These are phyloP conservation scores for Glycine latifolia DNA, from an alignment of 306 rosid species.

Conservation along the genomic window DNA sequence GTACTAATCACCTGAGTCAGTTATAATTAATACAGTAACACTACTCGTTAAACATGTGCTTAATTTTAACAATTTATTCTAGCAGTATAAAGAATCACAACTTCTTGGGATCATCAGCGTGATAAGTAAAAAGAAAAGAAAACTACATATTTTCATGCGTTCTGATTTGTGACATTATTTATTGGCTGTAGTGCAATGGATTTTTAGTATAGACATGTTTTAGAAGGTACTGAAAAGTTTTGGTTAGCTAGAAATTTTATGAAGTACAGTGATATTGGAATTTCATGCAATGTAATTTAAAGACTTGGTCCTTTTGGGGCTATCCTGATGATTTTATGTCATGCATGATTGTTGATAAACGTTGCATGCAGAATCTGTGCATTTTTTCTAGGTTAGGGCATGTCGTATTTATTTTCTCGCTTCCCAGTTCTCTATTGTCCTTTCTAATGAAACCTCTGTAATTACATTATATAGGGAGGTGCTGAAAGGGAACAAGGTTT, in stretches of 20 bases:
- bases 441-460: constrained; percentile 31
- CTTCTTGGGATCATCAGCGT: constrained; percentile 15
- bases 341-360: constrained; percentile 9
- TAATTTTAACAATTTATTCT: background rate
- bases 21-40: constrained; percentile 14
- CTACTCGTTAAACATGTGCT: constrained; percentile 8
- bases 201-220: constrained; percentile 28
- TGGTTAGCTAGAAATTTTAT: constrained; percentile 25
- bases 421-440: constrained; percentile 25
- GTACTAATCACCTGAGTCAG: background rate
- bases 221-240: background rate
- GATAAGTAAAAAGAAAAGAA: constrained; percentile 5
- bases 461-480: constrained; percentile 78
- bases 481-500: constrained; percentile 97
- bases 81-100: constrained; percentile 7
- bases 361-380: background rate
- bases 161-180: constrained; percentile 19
- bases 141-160: constrained; percentile 19
- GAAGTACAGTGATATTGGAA: constrained; percentile 22
- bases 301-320: constrained; percentile 37
- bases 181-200: background rate
- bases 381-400: constrained; percentile 18
- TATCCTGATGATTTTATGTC: constrained; percentile 27
- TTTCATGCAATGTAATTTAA: constrained; percentile 30
- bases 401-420: constrained; percentile 19